Base-by-base conservation (phyloP, 208 protist genomes). In the Crithidia brevicula region DNA sequence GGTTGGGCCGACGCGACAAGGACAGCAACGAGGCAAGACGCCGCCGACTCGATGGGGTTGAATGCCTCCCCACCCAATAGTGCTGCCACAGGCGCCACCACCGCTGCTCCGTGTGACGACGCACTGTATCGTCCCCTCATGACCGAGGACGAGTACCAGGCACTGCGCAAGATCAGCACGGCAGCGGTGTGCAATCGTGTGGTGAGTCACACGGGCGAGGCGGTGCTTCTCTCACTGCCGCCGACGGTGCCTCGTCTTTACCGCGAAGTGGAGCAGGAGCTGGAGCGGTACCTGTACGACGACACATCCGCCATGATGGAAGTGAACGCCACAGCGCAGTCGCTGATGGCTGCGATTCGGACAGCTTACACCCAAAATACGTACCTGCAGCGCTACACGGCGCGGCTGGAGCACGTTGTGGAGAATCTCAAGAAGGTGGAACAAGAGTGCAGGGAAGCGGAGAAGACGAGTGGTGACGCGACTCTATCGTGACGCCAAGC, bases 201-300 rank as follows among this genome's bases (percentile, higher is more conserved):
- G 2, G 68, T 79, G 4, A 92, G 83, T 50, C 71, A 77, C 66
- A 71, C 79, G 8, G 69, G 75, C n/a, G 83, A 93, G 70, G 76
- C 77, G 0, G 69, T 89, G 3, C 65, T 93, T 9, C 59, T 93
- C n/a, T 80, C 76, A 10, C 69, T 88, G 49, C 77, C 83, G 9
- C 40, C 73, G 6, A 45, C 66, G 22, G 62, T 81, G 33, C 75
- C 83, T 2, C 62, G 68, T 15, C 60, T 93, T 52, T 75, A 84
- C 31, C 74, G 79, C n/a, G 79, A 86, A 56, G 83, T 89, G 59
- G 83, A 93, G 67, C 72, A 88, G 51, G 83, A 88, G 56, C 59
- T 93, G 52, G 83, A 93, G 70, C 86, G 88, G 45, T 82, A 90
- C 61, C 60, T 93, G 0, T 88, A 76, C 65, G 87, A 93, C 27